Percentiles rank a stretch among this genome's conserved stretches.
Evolutionary conservation across 202 grass and related monocot species (phyloP).

Genomic region (Eragrostis tef): DNA sequence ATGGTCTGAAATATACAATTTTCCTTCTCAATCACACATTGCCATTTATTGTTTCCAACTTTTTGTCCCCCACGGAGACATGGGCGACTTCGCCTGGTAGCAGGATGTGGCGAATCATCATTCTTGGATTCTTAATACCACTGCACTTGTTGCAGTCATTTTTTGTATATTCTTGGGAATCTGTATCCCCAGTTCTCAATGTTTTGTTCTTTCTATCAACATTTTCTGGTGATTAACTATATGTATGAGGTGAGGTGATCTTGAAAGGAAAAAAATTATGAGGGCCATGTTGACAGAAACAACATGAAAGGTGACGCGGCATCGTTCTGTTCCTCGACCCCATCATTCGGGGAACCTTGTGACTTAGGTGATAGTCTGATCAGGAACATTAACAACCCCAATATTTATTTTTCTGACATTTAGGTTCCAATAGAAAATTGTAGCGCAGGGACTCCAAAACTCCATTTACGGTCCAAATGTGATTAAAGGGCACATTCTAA

Average conservation of each 20-base stretch:
- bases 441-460: not conserved
- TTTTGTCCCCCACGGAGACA: not conserved
- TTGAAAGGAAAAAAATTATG: not conserved
- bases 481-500: conserved; percentile 18
- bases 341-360: too few species aligned
- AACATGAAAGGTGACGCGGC: not conserved
- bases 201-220: not conserved
- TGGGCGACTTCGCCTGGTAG: not conserved
- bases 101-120: not conserved
- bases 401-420: not conserved
- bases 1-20: not conserved
- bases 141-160: not conserved
- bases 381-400: not conserved
- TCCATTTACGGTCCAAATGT: not conserved
- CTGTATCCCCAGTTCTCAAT: not conserved
- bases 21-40: not conserved
- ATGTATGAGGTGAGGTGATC: not conserved
- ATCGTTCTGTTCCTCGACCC: too few species aligned
- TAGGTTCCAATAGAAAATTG: not conserved
- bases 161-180: conserved; percentile 3
- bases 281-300: not conserved
- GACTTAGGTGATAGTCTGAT: not conserved
- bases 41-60: not conserved
- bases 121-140: not conserved
- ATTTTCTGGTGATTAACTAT: not conserved